Conservation (phyloP, 179 eudicot genomes). For the Carnegiea gigantea region DNA sequence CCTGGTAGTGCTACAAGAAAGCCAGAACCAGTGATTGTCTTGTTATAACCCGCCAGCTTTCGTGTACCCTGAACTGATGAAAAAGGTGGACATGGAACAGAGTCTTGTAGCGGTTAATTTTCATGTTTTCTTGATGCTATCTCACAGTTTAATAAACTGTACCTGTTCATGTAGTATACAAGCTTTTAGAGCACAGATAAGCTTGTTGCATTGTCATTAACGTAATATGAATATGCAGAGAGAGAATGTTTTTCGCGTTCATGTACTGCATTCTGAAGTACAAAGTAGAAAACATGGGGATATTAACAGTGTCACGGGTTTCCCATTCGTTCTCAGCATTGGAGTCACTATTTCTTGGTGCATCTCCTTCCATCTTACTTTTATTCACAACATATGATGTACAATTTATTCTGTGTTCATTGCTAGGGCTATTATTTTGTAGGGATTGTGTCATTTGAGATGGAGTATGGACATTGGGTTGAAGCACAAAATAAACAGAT, state of each 20-base stretch:
- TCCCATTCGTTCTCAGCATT: not conserved
- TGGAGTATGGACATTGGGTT: slow-evolving; percentile 82
- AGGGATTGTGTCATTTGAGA: slow-evolving; percentile 82
- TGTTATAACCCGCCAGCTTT: not conserved
- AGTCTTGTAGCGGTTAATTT: not conserved
- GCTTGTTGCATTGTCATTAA: not conserved
- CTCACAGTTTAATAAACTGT: not conserved
- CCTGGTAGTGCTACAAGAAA: not conserved
- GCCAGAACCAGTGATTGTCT: not conserved
- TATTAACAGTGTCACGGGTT: not conserved
- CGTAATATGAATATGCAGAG: not conserved
- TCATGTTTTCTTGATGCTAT: not conserved
- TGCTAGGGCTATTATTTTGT: slow-evolving; percentile 16
- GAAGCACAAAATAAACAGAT: slow-evolving; percentile 73
- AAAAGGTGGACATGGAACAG: not conserved
- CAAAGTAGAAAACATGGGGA: not conserved
- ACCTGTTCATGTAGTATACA: not conserved
- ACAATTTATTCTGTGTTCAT: not conserved
- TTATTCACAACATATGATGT: not conserved
- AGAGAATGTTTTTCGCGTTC: too few relatives aligned
- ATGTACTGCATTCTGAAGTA: not conserved
- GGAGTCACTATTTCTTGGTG: not conserved
- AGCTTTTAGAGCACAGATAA: not conserved
- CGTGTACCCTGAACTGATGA: not conserved
- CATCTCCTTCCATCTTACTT: not conserved